Evolutionary conservation across 345 rosid species (phyloP), one percentile per base, ranked within the genome.

Genomic region (Psidium guajava): DNA sequence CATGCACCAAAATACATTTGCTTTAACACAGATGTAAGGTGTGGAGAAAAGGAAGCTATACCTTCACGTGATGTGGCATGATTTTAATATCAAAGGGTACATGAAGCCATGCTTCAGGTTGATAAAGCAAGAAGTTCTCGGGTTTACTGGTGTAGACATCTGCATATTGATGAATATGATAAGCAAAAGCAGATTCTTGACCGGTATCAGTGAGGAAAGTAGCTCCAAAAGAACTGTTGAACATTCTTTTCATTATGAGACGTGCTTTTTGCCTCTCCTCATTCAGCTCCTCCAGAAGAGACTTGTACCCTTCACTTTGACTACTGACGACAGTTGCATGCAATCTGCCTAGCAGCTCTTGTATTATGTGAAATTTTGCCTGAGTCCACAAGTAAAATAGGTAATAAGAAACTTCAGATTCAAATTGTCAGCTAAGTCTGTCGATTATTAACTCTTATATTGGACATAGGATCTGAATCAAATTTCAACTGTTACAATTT

Each of bases 31-130:
- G n/a, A 53, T 64, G 8, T 25, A 49, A 18, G 14, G 25, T 36
- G 8, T 32, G 42, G 57, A 54, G 57, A 58, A 61, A 54, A n/a
- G 52, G 54, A 13, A 36, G 74, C 61, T 83, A 82, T 89, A 97
- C 99, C 98, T 97, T 97, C 77, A 95, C 88, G 87, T 97, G 99
- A 92, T 97, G 98, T 82, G 99, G 99, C 98, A 97, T 94, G 89
- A 95, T 95, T 90, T 97, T 95, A 91, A 97, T 90, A 90, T 97
- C 96, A 82, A 82, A 95, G 54, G 99, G 98, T 69, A 85, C 96
- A 86, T 95, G 97, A 88, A 95, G 96, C 99, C 99, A 97, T n/a
- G 98, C 96, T 87, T 95, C 99, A 1, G 97, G 94, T 57, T 91
- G 89, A 87, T 95, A 91, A 55, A 88, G 90, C 92, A 95, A 85